A percentile compares a stretch with the other conserved stretches of the same genome.
Evolutionary conservation across 768 basidiomycete genomes (phyloP).

Genomic region (Favolaschia claudopus): DNA sequence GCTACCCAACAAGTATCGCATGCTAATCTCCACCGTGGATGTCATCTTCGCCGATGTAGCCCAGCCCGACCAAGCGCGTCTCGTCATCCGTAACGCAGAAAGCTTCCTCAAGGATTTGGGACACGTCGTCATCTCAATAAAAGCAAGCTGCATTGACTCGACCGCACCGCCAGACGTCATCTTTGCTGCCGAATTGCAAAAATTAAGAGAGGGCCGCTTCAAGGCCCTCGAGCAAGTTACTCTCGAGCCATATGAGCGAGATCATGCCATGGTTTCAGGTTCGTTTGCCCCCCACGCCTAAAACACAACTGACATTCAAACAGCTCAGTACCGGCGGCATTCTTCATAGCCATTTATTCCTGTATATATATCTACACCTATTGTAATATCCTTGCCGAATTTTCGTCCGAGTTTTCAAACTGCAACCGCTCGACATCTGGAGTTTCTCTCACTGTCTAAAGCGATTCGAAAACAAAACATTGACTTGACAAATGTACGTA

Average conservation of each 20-base stretch:
- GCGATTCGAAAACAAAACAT: no score
- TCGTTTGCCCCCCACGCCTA: constrained; percentile 29
- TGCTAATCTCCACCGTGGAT: constrained; percentile 94
- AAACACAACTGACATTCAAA: neutral
- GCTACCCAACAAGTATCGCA: constrained; percentile 94
- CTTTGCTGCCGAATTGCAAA: constrained; percentile 88
- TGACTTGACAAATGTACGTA: no score
- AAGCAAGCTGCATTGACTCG: constrained; percentile 98
- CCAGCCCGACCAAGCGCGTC: constrained; percentile 98
- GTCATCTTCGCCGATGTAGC: constrained; percentile 99
- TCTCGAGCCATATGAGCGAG: constrained; percentile 91
- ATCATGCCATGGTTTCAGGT: constrained; percentile 92
- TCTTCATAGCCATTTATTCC: neutral
- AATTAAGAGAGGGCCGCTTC: constrained; percentile 77
- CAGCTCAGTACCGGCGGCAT: constrained; percentile 59
- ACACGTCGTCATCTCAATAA: constrained; percentile 95
- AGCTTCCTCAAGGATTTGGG: constrained; percentile 96
- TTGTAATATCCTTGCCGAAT: neutral
- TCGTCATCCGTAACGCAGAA: constrained; percentile 91
- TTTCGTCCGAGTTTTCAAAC: no score
- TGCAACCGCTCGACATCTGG: no score
- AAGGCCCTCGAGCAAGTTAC: constrained; percentile 97
- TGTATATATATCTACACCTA: neutral
- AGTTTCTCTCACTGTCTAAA: no score
- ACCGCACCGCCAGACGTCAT: constrained; percentile 90